Evolutionary conservation across 495 filamentous ascomycete genomes (phyloP).

Genomic region (Bombardia bombarda): DNA sequence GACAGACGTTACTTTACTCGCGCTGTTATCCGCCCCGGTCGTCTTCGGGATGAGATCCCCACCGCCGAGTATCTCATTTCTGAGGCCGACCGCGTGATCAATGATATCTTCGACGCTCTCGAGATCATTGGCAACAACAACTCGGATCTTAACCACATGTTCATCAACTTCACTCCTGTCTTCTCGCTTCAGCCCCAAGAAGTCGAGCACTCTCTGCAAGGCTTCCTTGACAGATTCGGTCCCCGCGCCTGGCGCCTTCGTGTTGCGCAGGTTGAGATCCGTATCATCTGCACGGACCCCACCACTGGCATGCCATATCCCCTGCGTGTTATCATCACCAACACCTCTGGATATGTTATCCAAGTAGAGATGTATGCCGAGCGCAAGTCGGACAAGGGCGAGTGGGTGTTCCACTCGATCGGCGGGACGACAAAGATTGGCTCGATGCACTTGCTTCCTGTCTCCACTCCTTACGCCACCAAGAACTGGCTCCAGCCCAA

Average conservation of each 20-base stretch:
- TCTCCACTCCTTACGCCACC: slow-evolving; percentile 88
- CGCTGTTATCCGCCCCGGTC: slow-evolving; percentile 84
- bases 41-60: slow-evolving; percentile 92
- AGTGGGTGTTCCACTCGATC: slow-evolving; percentile 98
- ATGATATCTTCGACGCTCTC: slow-evolving; percentile 92
- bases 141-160: slow-evolving; percentile 99
- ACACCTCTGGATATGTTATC: slow-evolving; percentile 98
- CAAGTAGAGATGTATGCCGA: slow-evolving; percentile 97
- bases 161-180: slow-evolving; percentile 95
- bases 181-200: slow-evolving; percentile 87
- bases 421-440: slow-evolving; percentile 91
- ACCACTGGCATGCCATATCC: slow-evolving; percentile 79
- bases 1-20: slow-evolving; percentile 98
- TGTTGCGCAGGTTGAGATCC: slow-evolving; percentile 95
- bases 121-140: slow-evolving; percentile 99
- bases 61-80: slow-evolving; percentile 97
- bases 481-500: slow-evolving; percentile 99
- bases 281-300: slow-evolving; percentile 92
- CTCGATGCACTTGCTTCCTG: slow-evolving; percentile 86
- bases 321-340: slow-evolving; percentile 92
- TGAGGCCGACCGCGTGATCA: slow-evolving; percentile 92
- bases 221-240: slow-evolving; percentile 94
- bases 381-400: slow-evolving; percentile 91
- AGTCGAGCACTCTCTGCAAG: slow-evolving; percentile 88
- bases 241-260: slow-evolving; percentile 92